Percentiles rank a stretch among this genome's conserved stretches.
Conservation (phyloP, 2,329 filamentous ascomycete genomes). For the Fusarium lyarnte region DNA sequence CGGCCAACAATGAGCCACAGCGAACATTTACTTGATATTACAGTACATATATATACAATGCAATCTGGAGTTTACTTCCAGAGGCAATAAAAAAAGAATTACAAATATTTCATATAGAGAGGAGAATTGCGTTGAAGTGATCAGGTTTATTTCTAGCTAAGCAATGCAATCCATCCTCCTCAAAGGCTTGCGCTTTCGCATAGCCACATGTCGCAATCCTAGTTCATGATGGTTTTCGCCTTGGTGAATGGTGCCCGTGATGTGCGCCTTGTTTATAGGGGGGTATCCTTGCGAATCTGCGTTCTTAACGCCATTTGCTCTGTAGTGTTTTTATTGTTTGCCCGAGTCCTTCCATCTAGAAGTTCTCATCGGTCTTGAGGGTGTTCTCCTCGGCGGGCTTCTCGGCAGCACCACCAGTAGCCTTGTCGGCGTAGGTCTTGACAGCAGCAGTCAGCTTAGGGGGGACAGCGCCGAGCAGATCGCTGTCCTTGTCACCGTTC, state of each 20-base stretch:
- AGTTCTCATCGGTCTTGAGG: slow-evolving; percentile 36
- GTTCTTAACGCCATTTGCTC: slow-evolving; percentile 6
- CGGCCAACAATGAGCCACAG: slow-evolving; percentile 30
- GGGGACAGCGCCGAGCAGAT: slow-evolving; percentile 53
- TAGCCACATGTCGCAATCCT: background rate
- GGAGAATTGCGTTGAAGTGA: background rate
- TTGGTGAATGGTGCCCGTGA: slow-evolving; percentile 10
- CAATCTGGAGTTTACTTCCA: background rate
- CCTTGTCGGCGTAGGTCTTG: slow-evolving; percentile 36
- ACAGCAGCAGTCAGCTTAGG: slow-evolving; percentile 46
- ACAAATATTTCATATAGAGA: background rate
- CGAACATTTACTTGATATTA: slow-evolving; percentile 33
- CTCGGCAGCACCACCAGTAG: slow-evolving; percentile 5
- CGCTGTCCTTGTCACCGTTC: slow-evolving; percentile 59
- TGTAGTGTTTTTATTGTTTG: background rate
- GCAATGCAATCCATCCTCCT: background rate
- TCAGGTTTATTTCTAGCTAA: slow-evolving; percentile 17
- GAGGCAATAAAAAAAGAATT: background rate
- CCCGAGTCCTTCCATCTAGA: slow-evolving; percentile 2
- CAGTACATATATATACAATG: background rate
- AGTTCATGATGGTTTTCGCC: background rate
- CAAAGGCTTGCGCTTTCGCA: background rate
- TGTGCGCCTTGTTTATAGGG: slow-evolving; percentile 17
- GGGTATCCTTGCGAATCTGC: slow-evolving; percentile 36
- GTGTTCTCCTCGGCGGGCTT: slow-evolving; percentile 19